These are phyloP conservation scores for Phytopythium litorale DNA, from an alignment of 352 stramenopile species.

Conservation along the genomic window DNA sequence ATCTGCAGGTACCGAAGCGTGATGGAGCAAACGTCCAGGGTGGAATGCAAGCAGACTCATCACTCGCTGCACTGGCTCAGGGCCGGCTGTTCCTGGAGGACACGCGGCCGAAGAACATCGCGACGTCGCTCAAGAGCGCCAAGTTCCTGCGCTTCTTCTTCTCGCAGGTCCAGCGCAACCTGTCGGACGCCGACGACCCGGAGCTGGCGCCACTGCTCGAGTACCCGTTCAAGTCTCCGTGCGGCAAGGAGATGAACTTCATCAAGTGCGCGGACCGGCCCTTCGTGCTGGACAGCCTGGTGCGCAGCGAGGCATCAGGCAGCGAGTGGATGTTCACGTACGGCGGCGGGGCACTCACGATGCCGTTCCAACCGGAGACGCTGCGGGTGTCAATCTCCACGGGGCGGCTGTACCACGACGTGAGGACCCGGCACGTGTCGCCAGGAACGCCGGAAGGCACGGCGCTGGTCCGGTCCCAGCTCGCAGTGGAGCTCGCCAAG, in stretches of 20 bases:
- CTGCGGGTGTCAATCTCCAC: constrained; percentile 65
- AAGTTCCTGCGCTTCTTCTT: constrained; percentile 87
- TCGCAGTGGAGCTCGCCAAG: constrained; percentile 64
- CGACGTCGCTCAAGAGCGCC: constrained; percentile 75
- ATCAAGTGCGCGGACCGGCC: constrained; percentile 83
- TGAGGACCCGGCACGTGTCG: constrained; percentile 44
- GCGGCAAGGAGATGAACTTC: constrained; percentile 84
- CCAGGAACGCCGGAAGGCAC: constrained; percentile 26
- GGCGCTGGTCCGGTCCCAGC: constrained; percentile 63
- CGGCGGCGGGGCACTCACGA: constrained; percentile 48
- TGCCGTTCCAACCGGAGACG: constrained; percentile 48
- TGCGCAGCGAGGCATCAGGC: constrained; percentile 11
- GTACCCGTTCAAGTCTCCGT: constrained; percentile 71
- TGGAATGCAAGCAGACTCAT: background rate
- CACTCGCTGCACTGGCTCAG: constrained; percentile 10
- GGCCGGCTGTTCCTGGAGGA: constrained; percentile 76
- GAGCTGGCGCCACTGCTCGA: constrained; percentile 45
- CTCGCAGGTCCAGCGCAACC: constrained; percentile 52
- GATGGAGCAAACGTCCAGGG: background rate
- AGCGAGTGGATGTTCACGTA: constrained; percentile 43
- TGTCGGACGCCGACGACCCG: constrained; percentile 8
- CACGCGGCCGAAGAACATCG: constrained; percentile 81
- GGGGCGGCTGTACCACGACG: constrained; percentile 65
- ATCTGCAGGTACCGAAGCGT: constrained; percentile 52
- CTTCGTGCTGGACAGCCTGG: constrained; percentile 71